Evolutionary conservation across 306 rosid genomes (phyloP).

Genomic region (Calophaca sinica): DNA sequence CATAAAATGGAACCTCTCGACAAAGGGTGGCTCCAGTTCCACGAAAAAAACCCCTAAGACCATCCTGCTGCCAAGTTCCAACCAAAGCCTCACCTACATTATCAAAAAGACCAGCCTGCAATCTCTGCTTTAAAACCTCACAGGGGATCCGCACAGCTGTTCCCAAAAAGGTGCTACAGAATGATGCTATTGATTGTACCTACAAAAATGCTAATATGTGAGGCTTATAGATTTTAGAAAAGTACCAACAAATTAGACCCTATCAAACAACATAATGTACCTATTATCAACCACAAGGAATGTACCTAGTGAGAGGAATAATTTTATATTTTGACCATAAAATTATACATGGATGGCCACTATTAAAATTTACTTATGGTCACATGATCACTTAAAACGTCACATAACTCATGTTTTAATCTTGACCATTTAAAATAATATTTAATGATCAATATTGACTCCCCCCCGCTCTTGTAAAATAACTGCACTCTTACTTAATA

Average conservation of each 20-base stretch:
- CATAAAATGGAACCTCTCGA: conserved; percentile 99
- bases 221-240: conserved; percentile 22
- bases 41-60: conserved; percentile 95
- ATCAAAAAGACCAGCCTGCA: conserved; percentile 94
- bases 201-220: conserved; percentile 50
- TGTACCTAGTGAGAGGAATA: not conserved
- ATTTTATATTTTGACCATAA: not conserved
- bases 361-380: not conserved
- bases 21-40: conserved; percentile 99
- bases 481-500: no score
- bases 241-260: conserved; percentile 25
- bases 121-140: conserved; percentile 96
- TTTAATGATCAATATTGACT: no score
- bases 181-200: conserved; percentile 94
- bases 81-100: conserved; percentile 86
- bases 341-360: not conserved
- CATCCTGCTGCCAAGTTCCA: conserved; percentile 95
- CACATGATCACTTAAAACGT: not conserved
- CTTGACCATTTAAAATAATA: not conserved
- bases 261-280: conserved; percentile 10
- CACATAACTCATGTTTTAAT: not conserved
- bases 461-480: no score
- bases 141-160: conserved; percentile 98
- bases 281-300: not conserved
- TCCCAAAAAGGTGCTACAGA: conserved; percentile 97